phyloP scores from a whole-genome alignment of 441 rosid species.

The Eruca vesicaria region DNA sequence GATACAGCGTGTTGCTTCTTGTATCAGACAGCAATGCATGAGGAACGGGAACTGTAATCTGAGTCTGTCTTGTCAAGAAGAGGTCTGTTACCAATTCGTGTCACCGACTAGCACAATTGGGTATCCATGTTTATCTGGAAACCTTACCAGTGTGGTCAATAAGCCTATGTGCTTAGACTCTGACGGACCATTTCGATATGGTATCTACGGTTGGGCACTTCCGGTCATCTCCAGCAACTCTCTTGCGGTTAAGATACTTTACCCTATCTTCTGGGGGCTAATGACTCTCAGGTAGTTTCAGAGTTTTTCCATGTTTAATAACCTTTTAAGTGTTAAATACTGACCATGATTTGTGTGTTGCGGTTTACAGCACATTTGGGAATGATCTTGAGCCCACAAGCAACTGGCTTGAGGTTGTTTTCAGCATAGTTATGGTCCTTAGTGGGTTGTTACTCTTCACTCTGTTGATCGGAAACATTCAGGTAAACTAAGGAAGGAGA shows the following conservation, averaged over 20 bases:
- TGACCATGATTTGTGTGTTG: neutral
- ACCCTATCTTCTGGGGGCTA: conserved; percentile 84
- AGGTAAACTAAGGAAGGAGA: conserved; percentile 39
- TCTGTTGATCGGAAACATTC: conserved; percentile 67
- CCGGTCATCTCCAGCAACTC: conserved; percentile 67
- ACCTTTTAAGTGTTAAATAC: neutral
- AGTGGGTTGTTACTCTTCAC: conserved; percentile 73
- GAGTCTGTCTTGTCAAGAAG: conserved; percentile 47
- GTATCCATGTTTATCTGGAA: conserved; percentile 41
- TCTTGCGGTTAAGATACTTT: conserved; percentile 54
- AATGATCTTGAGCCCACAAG: conserved; percentile 68
- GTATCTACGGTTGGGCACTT: conserved; percentile 58
- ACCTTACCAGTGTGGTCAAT: conserved; percentile 28
- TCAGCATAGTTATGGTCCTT: conserved; percentile 65
- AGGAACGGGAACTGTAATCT: conserved; percentile 39
- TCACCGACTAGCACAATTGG: conserved; percentile 35
- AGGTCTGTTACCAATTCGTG: conserved; percentile 42
- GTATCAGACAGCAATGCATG: conserved; percentile 55
- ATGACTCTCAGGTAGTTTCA: conserved; percentile 55
- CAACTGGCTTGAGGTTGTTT: conserved; percentile 53
- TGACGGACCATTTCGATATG: conserved; percentile 54
- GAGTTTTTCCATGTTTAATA: neutral
- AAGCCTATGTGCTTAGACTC: conserved; percentile 57
- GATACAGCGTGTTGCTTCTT: conserved; percentile 56
- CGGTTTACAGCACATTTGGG: conserved; percentile 53